Conservation (phyloP, 768 basidiomycete species). For the Cytidiella melzeri region DNA sequence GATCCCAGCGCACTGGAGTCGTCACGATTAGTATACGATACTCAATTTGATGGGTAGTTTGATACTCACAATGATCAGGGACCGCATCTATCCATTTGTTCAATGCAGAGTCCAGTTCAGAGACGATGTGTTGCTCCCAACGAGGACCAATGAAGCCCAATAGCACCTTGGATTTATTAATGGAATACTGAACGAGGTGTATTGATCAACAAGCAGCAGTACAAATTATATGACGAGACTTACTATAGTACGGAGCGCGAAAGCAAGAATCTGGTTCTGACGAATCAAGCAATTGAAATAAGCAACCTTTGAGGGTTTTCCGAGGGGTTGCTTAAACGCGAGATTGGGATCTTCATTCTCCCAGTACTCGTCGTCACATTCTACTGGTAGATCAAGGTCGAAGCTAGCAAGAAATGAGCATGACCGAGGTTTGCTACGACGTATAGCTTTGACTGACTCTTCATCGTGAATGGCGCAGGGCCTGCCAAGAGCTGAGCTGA, state of each 20-base stretch:
- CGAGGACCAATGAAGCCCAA: constrained; percentile 45
- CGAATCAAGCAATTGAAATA: constrained; percentile 62
- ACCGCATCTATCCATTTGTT: constrained; percentile 67
- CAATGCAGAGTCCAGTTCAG: constrained; percentile 62
- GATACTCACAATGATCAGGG: constrained; percentile 65
- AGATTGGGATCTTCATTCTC: constrained; percentile 45
- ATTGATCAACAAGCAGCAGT: too few relatives aligned
- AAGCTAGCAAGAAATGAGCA: constrained; percentile 39
- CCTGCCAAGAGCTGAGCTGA: constrained; percentile 49
- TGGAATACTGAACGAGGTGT: constrained; percentile 72
- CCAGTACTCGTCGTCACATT: constrained; percentile 84
- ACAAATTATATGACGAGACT: too few relatives aligned
- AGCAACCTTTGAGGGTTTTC: constrained; percentile 48
- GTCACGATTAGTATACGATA: too few relatives aligned
- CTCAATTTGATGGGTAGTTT: constrained; percentile 22
- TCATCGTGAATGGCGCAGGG: constrained; percentile 66
- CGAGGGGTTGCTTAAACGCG: constrained; percentile 60
- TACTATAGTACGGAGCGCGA: constrained; percentile 64
- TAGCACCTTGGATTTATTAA: constrained; percentile 56
- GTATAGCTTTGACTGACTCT: constrained; percentile 40
- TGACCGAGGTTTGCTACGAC: constrained; percentile 9
- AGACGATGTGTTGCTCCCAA: constrained; percentile 53
- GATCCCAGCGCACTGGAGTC: constrained; percentile 36
- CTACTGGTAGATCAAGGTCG: constrained; percentile 70
- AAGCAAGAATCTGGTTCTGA: constrained; percentile 64